phyloP scores from a whole-genome alignment of 306 rosid genomes.

The Oxytropis ochrocephala region DNA sequence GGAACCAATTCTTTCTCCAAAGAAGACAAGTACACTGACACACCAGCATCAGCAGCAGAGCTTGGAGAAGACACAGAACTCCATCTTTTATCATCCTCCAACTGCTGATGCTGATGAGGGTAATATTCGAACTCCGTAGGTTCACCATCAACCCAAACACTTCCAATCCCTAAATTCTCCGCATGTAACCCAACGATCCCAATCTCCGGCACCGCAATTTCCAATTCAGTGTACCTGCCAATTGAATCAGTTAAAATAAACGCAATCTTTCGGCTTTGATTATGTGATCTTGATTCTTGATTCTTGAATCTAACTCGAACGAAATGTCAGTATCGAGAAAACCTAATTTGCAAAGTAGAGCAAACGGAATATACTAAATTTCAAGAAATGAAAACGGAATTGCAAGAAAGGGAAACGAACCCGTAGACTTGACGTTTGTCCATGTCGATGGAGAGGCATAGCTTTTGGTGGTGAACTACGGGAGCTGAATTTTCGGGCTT shows the following conservation, averaged over 20 bases:
- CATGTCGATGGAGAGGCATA: slow-evolving; percentile 78
- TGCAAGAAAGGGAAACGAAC: slow-evolving; percentile 39
- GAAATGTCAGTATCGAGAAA: not conserved
- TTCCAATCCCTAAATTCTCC: slow-evolving; percentile 79
- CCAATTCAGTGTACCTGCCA: slow-evolving; percentile 77
- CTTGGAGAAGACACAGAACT: slow-evolving; percentile 50
- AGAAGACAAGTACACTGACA: slow-evolving; percentile 54
- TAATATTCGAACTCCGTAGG: slow-evolving; percentile 78
- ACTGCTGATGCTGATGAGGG: slow-evolving; percentile 45
- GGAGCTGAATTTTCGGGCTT: slow-evolving; percentile 79
- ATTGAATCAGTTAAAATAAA: not conserved
- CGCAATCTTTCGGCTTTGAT: not conserved
- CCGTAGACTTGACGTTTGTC: slow-evolving; percentile 63
- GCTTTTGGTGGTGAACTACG: slow-evolving; percentile 88
- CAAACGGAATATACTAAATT: not conserved
- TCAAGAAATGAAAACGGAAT: not conserved
- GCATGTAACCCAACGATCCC: slow-evolving; percentile 93
- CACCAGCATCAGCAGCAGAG: slow-evolving; percentile 82
- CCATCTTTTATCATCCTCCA: slow-evolving; percentile 50
- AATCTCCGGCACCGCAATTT: slow-evolving; percentile 81
- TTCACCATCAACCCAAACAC: slow-evolving; percentile 87
- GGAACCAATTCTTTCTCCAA: slow-evolving; percentile 71
- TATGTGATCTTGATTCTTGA: not conserved
- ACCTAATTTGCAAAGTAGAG: not conserved
- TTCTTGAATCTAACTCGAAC: not conserved